Conservation (phyloP, 371 early-diverging fungal species). For the Fennellomyces sp. region DNA sequence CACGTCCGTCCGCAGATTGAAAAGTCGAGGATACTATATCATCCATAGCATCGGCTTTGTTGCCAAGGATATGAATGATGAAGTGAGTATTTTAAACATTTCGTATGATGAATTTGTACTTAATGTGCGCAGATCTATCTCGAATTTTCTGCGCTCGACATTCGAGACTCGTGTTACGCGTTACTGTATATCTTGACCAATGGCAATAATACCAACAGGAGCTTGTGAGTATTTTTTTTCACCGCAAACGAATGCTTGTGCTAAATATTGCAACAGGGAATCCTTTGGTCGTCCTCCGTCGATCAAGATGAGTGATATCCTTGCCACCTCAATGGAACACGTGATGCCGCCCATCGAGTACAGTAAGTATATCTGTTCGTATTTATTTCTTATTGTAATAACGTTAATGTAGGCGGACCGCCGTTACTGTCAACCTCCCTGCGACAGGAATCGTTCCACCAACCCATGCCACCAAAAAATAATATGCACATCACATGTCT, state of each 20-base stretch:
- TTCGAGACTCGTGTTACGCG: conserved; percentile 30
- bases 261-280: neutral
- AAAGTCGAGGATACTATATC: conserved; percentile 35
- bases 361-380: conserved; percentile 12
- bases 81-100: conserved; percentile 20
- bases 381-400: neutral
- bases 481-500: conserved; percentile 76
- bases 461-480: conserved; percentile 21
- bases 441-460: neutral
- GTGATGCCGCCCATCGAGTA: conserved; percentile 33
- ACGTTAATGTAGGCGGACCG: conserved; percentile 13
- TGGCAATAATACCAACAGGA: neutral
- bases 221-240: neutral
- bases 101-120: neutral
- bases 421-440: conserved; percentile 12
- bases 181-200: conserved; percentile 17
- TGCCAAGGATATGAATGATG: conserved; percentile 34
- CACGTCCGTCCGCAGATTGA: conserved; percentile 24
- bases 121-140: conserved; percentile 31
- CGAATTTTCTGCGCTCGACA: conserved; percentile 37
- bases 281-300: conserved; percentile 1
- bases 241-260: too few relatives aligned
- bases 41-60: conserved; percentile 32
- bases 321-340: conserved; percentile 29
- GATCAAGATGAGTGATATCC: conserved; percentile 20